Conservation (phyloP, 139 green algal genomes). For the Marvania coccoides region DNA sequence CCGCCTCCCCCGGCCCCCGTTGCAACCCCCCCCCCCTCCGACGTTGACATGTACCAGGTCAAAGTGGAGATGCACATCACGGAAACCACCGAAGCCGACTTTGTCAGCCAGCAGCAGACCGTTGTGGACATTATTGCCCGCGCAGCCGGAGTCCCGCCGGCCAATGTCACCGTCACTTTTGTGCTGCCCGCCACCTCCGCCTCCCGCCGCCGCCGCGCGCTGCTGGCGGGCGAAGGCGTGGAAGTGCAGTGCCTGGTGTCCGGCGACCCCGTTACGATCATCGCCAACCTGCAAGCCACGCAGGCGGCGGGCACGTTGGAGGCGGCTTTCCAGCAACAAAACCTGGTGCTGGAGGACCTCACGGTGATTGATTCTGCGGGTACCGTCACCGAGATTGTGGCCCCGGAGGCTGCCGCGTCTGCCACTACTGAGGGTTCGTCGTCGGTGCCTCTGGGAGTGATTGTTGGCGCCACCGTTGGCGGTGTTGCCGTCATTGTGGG, state of each 20-base stretch:
- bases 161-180: background rate
- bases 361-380: background rate
- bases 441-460: background rate
- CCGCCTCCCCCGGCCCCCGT: background rate
- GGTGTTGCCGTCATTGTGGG: background rate
- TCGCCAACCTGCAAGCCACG: background rate
- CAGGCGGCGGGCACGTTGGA: background rate
- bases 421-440: background rate
- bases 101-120: background rate
- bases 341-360: background rate
- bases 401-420: background rate
- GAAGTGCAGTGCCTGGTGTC: background rate
- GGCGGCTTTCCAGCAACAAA: background rate
- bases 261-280: background rate
- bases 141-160: background rate
- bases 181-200: background rate
- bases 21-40: background rate
- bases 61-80: background rate
- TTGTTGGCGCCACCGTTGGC: background rate
- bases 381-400: background rate
- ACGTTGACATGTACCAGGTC: background rate
- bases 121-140: background rate
- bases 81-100: background rate
- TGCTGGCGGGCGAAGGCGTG: background rate
- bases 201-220: background rate